A percentile compares a stretch with the other conserved stretches of the same genome.
Evolutionary conservation across 139 green algal genomes (phyloP).

Genomic region (Nannochloris sp.): DNA sequence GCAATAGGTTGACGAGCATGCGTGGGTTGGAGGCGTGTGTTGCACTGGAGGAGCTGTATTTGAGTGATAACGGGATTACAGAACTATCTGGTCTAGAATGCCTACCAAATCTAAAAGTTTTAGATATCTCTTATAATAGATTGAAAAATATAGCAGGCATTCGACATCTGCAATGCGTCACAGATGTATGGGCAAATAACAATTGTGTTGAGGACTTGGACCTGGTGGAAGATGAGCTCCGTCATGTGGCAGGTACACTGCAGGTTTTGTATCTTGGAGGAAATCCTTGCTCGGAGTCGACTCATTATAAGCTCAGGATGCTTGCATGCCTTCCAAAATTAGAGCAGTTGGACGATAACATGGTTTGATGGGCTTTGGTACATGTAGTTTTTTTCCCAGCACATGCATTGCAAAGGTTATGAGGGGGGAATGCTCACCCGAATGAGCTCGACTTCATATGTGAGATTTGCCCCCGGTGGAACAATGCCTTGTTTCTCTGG

Average conservation of each 20-base stretch:
- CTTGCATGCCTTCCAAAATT: constrained; percentile 57
- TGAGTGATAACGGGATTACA: constrained; percentile 83
- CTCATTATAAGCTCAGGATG: constrained; percentile 47
- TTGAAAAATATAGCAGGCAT: constrained; percentile 33
- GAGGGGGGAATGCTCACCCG: constrained; percentile 70
- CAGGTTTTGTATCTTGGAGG: constrained; percentile 73
- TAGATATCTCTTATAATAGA: constrained; percentile 81
- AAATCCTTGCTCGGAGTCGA: constrained; percentile 53
- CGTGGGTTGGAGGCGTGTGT: constrained; percentile 55
- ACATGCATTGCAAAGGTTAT: constrained; percentile 6
- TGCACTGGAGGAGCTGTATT: constrained; percentile 79
- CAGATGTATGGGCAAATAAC: constrained; percentile 93
- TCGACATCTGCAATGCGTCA: constrained; percentile 24
- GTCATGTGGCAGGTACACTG: constrained; percentile 32
- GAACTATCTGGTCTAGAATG: constrained; percentile 36
- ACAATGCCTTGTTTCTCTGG: constrained; percentile 63
- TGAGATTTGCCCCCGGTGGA: constrained; percentile 47
- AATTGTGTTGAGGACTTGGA: constrained; percentile 62
- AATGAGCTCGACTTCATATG: constrained; percentile 65
- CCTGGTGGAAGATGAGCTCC: constrained; percentile 39
- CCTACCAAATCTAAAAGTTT: constrained; percentile 48
- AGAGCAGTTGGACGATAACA: constrained; percentile 68
- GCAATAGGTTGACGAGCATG: constrained; percentile 73
- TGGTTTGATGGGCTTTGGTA: background rate
- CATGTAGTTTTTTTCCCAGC: too few relatives aligned